Evolutionary conservation across 129 eudicot species (phyloP), one percentile per base, ranked within the genome.

Genomic region (Artemisia annua): DNA sequence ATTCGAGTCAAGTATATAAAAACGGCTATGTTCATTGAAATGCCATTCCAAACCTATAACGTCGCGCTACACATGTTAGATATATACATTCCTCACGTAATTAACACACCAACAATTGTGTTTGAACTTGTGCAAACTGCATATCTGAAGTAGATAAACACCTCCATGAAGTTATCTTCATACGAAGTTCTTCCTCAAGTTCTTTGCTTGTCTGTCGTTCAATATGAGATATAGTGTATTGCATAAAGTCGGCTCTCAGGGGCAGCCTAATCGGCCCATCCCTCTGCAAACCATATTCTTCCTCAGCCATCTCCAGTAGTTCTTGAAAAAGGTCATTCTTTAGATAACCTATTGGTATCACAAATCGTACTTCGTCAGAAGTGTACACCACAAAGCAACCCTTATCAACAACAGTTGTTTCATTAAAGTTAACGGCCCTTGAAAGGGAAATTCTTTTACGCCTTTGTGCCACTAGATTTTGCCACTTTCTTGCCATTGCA

Each of bases 401-500:
- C 44, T 76, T 73, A 46, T 73, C 68, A 16, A 35, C 77, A 2
- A 26, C 46, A 11, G 77, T 32, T 43, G 30, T n/a, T 30, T 48
- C 67, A 15, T 18, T 53, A 22, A 5, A 3, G 3, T 51, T 51
- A 51, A 0, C 18, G 6, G 26, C 62, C 46, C 22, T 24, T 24
- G 72, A 63, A 14, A 65, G 43, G 20, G 69, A 12, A 12, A 65
- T 66, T 48, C 61, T 73, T 65, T 48, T 72, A 17, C 52, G 61
- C 16, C 48, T 55, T 7, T 66, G 32, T 6, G 66, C 39, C 7
- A 71, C 85, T 11, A 74, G 11, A 24, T 69, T 83, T 5, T 74
- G 81, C 91, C 87, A 80, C 56, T 80, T 86, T 52, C 64, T 80
- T 20, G 87, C 91, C 71, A 86, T 77, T 59, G 65, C 62, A 50